Conservation (phyloP, 129 eudicot genomes). For the Flaveria linearis region DNA sequence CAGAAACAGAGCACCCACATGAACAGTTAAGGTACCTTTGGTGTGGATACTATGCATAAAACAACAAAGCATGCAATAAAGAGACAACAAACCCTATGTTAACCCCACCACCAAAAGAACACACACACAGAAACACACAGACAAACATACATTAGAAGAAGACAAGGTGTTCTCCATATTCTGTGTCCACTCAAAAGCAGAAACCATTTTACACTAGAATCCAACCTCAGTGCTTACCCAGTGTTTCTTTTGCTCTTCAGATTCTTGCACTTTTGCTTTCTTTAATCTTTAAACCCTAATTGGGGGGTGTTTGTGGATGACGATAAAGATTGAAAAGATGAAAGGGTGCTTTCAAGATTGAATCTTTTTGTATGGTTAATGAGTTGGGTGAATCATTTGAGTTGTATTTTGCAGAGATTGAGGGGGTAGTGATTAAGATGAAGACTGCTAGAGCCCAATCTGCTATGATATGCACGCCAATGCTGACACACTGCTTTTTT, state of each 20-base stretch:
- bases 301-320: slow-evolving; percentile 18
- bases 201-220: slow-evolving; percentile 43
- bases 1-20: slow-evolving; percentile 25
- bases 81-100: slow-evolving; percentile 14
- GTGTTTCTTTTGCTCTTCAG: slow-evolving; percentile 37
- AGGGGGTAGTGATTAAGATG: slow-evolving; percentile 49
- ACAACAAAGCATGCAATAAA: slow-evolving; percentile 29
- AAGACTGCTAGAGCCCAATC: slow-evolving; percentile 50
- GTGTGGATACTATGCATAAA: background rate
- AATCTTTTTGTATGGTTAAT: slow-evolving; percentile 12
- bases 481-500: slow-evolving; percentile 58
- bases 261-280: slow-evolving; percentile 23
- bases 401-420: slow-evolving; percentile 30
- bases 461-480: slow-evolving; percentile 75
- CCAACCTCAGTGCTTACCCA: slow-evolving; percentile 46
- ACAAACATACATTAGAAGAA: slow-evolving; percentile 42
- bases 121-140: slow-evolving; percentile 39
- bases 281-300: slow-evolving; percentile 32
- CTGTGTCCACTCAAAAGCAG: slow-evolving; percentile 44
- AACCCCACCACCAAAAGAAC: slow-evolving; percentile 38
- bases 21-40: slow-evolving; percentile 14
- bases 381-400: slow-evolving; percentile 30
- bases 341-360: slow-evolving; percentile 24
- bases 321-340: slow-evolving; percentile 15
- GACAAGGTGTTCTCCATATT: slow-evolving; percentile 48